Conservation (phyloP, 805 yeast species). For the Candida ipomoeae region DNA sequence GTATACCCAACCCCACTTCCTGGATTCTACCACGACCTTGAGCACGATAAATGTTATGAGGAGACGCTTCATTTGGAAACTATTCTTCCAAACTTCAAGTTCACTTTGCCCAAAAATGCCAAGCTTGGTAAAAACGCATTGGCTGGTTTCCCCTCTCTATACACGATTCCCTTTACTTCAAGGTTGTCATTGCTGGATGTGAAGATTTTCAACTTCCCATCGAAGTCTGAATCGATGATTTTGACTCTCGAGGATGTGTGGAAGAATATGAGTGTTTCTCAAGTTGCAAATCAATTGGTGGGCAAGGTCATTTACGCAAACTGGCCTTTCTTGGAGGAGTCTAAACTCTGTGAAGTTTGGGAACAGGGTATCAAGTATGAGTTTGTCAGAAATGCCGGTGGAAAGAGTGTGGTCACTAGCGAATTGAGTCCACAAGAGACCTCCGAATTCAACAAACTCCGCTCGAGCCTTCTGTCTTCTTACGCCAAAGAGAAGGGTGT, state of each 20-base stretch:
- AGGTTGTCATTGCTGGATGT: conserved; percentile 60
- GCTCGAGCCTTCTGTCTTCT: conserved; percentile 34
- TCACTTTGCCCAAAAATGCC: conserved; percentile 65
- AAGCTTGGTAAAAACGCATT: conserved; percentile 62
- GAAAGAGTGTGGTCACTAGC: conserved; percentile 26
- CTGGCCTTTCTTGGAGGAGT: conserved; percentile 91
- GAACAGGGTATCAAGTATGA: conserved; percentile 53
- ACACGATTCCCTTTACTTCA: conserved; percentile 58
- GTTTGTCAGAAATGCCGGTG: conserved; percentile 26
- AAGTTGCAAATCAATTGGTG: conserved; percentile 59
- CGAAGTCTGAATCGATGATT: conserved; percentile 77
- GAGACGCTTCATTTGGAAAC: conserved; percentile 50
- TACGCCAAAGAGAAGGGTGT: conserved; percentile 61
- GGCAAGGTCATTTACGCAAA: conserved; percentile 65
- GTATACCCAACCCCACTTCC: conserved; percentile 74
- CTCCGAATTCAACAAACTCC: conserved; percentile 42
- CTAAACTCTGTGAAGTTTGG: conserved; percentile 58
- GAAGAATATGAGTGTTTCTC: conserved; percentile 53
- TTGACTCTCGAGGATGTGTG: conserved; percentile 55
- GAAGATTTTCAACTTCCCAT: conserved; percentile 77
- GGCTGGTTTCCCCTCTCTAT: conserved; percentile 88
- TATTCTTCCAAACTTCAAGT: conserved; percentile 38
- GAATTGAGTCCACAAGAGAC: conserved; percentile 41
- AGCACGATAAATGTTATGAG: conserved; percentile 75
- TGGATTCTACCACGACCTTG: conserved; percentile 71